Evolutionary conservation across 768 basidiomycete genomes (phyloP).

Genomic region (Leucocoprinus birnbaumii): DNA sequence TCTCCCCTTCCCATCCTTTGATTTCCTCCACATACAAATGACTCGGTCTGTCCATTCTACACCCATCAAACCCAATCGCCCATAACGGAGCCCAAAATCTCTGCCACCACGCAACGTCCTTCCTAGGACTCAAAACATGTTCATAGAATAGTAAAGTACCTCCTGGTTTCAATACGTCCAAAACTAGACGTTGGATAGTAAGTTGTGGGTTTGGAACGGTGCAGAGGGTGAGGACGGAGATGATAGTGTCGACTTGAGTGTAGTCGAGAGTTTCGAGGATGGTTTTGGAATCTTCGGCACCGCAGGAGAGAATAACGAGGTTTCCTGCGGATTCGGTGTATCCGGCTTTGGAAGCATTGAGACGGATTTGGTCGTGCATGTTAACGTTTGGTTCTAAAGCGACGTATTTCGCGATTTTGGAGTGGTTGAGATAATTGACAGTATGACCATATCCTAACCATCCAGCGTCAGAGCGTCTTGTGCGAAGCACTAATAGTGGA

Average conservation of each 20-base stretch:
- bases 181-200: slow-evolving; percentile 43
- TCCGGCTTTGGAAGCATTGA: slow-evolving; percentile 45
- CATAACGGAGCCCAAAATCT: slow-evolving; percentile 71
- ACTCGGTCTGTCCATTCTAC: slow-evolving; percentile 56
- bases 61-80: slow-evolving; percentile 58
- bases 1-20: slow-evolving; percentile 23
- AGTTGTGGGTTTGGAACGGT: slow-evolving; percentile 54
- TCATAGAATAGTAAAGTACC: slow-evolving; percentile 69
- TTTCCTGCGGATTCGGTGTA: slow-evolving; percentile 50
- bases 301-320: slow-evolving; percentile 56
- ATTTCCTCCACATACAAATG: slow-evolving; percentile 43
- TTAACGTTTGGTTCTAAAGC: slow-evolving; percentile 68
- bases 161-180: slow-evolving; percentile 56
- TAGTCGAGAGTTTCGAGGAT: slow-evolving; percentile 39
- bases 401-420: slow-evolving; percentile 58
- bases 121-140: slow-evolving; percentile 55
- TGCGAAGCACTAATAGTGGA: background rate
- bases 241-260: slow-evolving; percentile 51
- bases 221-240: slow-evolving; percentile 67
- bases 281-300: slow-evolving; percentile 53
- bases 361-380: slow-evolving; percentile 60
- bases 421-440: slow-evolving; percentile 53
- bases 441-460: slow-evolving; percentile 60
- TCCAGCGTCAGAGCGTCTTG: background rate
- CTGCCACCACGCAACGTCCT: slow-evolving; percentile 71